These are phyloP conservation scores for Mycena epipterygia DNA, from an alignment of 768 basidiomycete species.

Conservation along the genomic window DNA sequence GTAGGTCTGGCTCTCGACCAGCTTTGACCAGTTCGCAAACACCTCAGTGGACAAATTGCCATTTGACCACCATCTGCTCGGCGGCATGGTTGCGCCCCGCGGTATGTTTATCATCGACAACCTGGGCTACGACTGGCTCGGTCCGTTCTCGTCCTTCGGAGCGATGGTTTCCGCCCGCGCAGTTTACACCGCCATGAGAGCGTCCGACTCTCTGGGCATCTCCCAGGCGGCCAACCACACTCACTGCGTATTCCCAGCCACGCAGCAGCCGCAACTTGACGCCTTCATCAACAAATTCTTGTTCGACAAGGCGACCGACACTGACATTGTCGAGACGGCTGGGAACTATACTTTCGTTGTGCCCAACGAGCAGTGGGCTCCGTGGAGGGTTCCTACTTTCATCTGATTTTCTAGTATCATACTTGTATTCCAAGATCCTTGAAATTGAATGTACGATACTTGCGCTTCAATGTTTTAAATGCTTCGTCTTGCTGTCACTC, in stretches of 20 bases:
- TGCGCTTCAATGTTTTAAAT: too few species aligned
- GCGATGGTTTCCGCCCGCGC: constrained; percentile 65
- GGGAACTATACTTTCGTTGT: constrained; percentile 41
- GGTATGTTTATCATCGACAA: constrained; percentile 68
- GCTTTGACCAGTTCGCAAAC: constrained; percentile 59
- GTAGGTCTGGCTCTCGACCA: constrained; percentile 68
- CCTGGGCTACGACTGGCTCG: constrained; percentile 64
- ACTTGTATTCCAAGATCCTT: too few species aligned
- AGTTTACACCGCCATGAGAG: constrained; percentile 65
- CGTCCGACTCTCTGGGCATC: constrained; percentile 62
- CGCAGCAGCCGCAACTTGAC: constrained; percentile 58
- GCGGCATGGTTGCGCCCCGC: constrained; percentile 69
- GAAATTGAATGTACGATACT: too few species aligned
- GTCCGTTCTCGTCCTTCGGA: constrained; percentile 59
- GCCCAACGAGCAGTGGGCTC: constrained; percentile 38
- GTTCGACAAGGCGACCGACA: constrained; percentile 61
- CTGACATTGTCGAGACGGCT: constrained; percentile 61
- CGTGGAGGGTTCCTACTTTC: constrained; percentile 32
- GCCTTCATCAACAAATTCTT: constrained; percentile 72
- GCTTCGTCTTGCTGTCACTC: too few species aligned
- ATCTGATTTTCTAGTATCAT: too few species aligned
- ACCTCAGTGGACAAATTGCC: constrained; percentile 62
- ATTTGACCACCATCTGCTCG: constrained; percentile 71
- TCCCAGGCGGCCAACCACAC: constrained; percentile 66
- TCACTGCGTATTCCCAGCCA: constrained; percentile 69